Percentiles rank a stretch among this genome's conserved stretches.
phyloP scores from a whole-genome alignment of 306 rosid species.

The Cyclanthera cordifolia region DNA sequence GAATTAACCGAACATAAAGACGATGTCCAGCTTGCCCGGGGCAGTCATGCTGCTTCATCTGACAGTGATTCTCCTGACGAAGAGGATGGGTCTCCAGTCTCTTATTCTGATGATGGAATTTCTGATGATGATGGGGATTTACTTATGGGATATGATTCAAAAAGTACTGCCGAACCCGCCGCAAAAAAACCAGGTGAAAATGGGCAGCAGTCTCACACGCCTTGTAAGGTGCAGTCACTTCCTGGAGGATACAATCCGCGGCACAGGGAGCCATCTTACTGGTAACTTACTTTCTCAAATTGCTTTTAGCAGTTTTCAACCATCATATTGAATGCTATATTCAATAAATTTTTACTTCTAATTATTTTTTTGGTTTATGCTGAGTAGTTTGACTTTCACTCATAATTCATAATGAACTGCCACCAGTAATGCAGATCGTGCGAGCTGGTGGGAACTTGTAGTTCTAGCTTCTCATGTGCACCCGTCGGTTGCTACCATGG shows the following conservation, averaged over 20 bases:
- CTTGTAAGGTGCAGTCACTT: slow-evolving; percentile 32
- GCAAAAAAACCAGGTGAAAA: slow-evolving; percentile 18
- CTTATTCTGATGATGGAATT: slow-evolving; percentile 49
- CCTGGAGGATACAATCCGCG: slow-evolving; percentile 87
- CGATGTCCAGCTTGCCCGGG: slow-evolving; percentile 16
- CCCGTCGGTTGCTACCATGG: slow-evolving; percentile 92
- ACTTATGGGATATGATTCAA: slow-evolving; percentile 29
- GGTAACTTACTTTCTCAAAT: slow-evolving; percentile 32
- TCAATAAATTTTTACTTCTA: neutral
- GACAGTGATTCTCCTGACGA: slow-evolving; percentile 48
- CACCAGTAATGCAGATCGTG: slow-evolving; percentile 77
- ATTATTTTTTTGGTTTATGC: neutral
- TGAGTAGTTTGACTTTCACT: neutral
- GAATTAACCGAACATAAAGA: slow-evolving; percentile 23
- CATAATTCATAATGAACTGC: neutral
- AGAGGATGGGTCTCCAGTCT: slow-evolving; percentile 39
- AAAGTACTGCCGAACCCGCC: slow-evolving; percentile 18
- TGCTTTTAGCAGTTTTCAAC: too few relatives aligned
- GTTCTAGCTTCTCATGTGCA: slow-evolving; percentile 85
- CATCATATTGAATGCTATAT: neutral
- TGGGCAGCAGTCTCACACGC: slow-evolving; percentile 21
- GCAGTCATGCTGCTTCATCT: slow-evolving; percentile 23
- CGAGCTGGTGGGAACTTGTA: slow-evolving; percentile 88
- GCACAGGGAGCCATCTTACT: slow-evolving; percentile 70
- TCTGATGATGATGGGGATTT: slow-evolving; percentile 55